A percentile compares a stretch with the other conserved stretches of the same genome.
These are phyloP conservation scores for Suillus weaverae DNA, from an alignment of 768 basidiomycete species.

Conservation along the genomic window DNA sequence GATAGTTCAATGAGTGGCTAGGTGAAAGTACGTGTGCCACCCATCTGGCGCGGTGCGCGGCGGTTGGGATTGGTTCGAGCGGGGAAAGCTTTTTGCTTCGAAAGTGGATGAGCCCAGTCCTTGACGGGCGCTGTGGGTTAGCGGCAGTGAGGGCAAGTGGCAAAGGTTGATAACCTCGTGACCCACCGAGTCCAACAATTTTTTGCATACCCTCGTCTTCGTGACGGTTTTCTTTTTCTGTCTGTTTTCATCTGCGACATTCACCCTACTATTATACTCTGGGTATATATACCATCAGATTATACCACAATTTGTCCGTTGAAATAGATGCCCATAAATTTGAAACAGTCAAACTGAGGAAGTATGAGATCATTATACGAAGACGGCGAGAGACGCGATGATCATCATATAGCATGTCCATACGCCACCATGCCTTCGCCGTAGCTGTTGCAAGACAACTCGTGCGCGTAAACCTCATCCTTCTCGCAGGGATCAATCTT, in stretches of 20 bases:
- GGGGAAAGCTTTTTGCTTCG: conserved; percentile 45
- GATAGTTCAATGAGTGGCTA: conserved; percentile 34
- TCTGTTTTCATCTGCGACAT: neutral
- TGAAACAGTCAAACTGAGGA: neutral
- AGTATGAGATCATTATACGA: neutral
- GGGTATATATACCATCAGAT: neutral
- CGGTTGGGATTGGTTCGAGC: conserved; percentile 22
- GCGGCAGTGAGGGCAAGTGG: conserved; percentile 22
- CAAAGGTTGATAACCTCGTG: conserved; percentile 31
- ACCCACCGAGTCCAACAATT: conserved; percentile 31
- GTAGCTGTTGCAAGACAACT: neutral
- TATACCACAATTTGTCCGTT: neutral
- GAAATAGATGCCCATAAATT: neutral
- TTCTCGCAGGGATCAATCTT: neutral
- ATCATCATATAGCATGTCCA: neutral
- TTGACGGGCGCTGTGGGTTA: conserved; percentile 20
- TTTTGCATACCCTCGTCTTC: conserved; percentile 28
- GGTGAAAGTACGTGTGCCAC: conserved; percentile 34
- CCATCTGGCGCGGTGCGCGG: conserved; percentile 24
- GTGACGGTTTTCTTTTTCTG: conserved; percentile 15
- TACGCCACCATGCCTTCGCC: neutral
- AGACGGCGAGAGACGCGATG: neutral
- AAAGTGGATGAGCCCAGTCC: conserved; percentile 36
- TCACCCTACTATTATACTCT: neutral
- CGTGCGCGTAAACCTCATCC: neutral